These are phyloP conservation scores for Agaricus sinodeliciosus DNA, from an alignment of 768 basidiomycete species.

Conservation along the genomic window DNA sequence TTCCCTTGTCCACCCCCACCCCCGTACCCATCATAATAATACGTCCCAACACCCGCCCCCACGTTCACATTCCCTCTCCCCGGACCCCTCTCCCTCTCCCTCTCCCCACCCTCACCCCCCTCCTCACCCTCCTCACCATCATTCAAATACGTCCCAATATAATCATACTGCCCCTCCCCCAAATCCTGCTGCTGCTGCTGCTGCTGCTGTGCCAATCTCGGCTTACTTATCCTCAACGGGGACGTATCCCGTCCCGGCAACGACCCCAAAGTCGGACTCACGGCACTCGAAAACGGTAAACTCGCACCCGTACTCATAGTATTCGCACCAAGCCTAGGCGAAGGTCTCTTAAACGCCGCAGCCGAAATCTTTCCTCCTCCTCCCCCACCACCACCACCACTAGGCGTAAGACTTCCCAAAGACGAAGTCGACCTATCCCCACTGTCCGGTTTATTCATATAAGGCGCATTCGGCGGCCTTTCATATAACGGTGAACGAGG, in stretches of 20 bases:
- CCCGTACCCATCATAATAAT: background rate
- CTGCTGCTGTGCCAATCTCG: background rate
- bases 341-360: constrained; percentile 63
- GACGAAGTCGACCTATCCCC: constrained; percentile 5
- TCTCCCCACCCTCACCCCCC: constrained; percentile 1
- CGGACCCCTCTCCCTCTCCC: too few relatives aligned
- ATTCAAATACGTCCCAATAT: constrained; percentile 48
- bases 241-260: constrained; percentile 1
- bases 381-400: constrained; percentile 18
- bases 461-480: constrained; percentile 11
- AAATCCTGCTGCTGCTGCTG: constrained; percentile 19
- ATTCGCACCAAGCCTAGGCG: constrained; percentile 18
- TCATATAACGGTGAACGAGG: too few relatives aligned
- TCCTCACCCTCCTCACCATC: constrained; percentile 16
- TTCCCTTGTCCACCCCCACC: constrained; percentile 2
- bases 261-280: background rate
- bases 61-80: constrained; percentile 9
- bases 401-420: constrained; percentile 7
- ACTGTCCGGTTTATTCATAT: background rate
- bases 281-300: constrained; percentile 2
- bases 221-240: constrained; percentile 1
- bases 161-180: constrained; percentile 47
- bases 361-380: constrained; percentile 63
- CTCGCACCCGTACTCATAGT: constrained; percentile 14
- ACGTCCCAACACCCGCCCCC: constrained; percentile 13